Conservation (phyloP, 148 eudicot species). For the Cornus controversa region DNA sequence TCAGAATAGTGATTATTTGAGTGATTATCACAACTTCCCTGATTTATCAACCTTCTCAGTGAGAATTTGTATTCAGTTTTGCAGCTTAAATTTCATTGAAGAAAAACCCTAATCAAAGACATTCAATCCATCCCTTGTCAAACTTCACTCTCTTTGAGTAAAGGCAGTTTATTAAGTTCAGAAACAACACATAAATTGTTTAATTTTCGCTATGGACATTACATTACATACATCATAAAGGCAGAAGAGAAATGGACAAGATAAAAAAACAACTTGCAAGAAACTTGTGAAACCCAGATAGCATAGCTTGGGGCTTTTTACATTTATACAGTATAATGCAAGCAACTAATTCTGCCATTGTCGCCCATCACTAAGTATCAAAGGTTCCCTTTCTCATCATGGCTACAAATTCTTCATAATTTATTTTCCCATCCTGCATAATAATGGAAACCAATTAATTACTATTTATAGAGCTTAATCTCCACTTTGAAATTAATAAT, state of each 20-base stretch:
- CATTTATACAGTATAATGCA: not conserved
- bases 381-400: constrained; percentile 82
- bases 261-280: not conserved
- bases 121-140: no score
- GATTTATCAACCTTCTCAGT: no score
- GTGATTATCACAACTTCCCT: no score
- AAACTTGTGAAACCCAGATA: not conserved
- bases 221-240: no score
- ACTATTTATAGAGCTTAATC: not conserved
- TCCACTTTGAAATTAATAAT: not conserved
- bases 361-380: constrained; percentile 31
- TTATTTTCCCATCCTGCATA: constrained; percentile 73
- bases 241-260: not conserved
- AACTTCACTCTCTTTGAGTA: not conserved
- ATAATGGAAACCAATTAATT: not conserved
- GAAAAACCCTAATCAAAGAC: no score
- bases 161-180: not conserved
- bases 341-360: constrained; percentile 14
- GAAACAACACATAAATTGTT: no score
- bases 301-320: not conserved
- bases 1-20: no score
- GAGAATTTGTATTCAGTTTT: no score
- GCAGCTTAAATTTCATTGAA: no score
- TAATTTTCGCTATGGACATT: no score
- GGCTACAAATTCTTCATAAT: constrained; percentile 69